Evolutionary conservation across 2,329 filamentous ascomycete species (phyloP).

Genomic region (Ceratocystis ficicola): DNA sequence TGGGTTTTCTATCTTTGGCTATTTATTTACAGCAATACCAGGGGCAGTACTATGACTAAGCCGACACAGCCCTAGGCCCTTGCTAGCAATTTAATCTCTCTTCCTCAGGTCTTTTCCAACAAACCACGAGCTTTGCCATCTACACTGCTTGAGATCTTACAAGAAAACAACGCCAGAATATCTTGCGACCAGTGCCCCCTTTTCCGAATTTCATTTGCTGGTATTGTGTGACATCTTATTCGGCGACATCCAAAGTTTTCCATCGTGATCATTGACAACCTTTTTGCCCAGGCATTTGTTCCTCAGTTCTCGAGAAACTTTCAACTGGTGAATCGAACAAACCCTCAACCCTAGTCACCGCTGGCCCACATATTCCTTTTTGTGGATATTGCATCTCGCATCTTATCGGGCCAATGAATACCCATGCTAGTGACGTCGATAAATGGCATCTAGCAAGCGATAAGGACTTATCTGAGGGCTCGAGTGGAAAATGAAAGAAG

Average conservation of each 20-base stretch:
- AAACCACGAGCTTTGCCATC: too few relatives aligned
- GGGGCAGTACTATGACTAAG: not conserved
- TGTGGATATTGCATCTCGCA: constrained; percentile 3
- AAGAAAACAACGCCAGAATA: too few relatives aligned
- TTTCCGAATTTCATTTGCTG: too few relatives aligned
- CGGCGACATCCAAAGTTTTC: not conserved
- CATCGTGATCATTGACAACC: not conserved
- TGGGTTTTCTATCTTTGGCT: not conserved
- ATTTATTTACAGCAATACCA: not conserved
- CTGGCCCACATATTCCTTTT: constrained; percentile 12
- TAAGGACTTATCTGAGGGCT: not conserved
- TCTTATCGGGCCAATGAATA: constrained; percentile 21
- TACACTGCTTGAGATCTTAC: too few relatives aligned
- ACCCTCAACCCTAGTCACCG: constrained; percentile 21
- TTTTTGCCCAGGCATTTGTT: not conserved
- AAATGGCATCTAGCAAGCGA: constrained; percentile 10
- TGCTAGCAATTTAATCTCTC: too few relatives aligned
- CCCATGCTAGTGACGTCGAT: constrained; percentile 19
- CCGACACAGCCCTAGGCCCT: not conserved
- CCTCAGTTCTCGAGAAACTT: not conserved
- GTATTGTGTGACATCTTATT: too few relatives aligned
- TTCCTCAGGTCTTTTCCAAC: too few relatives aligned
- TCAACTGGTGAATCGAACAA: not conserved
- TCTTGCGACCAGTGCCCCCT: too few relatives aligned
- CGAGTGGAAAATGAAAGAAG: constrained; percentile 6